Evolutionary conservation across 2,329 filamentous ascomycete genomes (phyloP).

Genomic region (Lachnum nothofagi): DNA sequence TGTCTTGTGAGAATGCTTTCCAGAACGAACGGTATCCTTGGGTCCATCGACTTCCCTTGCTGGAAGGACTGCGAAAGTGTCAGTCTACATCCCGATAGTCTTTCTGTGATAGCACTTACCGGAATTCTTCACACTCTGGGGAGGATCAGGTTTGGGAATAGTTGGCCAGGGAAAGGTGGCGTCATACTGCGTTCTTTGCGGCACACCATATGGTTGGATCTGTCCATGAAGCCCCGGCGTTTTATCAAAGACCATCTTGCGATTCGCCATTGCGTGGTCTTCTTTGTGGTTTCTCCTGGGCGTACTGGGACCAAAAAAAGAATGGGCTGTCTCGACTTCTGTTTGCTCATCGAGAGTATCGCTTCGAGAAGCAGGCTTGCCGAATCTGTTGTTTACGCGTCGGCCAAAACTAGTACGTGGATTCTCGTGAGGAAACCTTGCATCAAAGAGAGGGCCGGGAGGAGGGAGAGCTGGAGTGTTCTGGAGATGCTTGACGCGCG

Average conservation of each 20-base stretch:
- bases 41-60: conserved; percentile 1
- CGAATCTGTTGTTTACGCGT: conserved; percentile 24
- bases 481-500: conserved; percentile 33
- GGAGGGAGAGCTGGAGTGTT: conserved; percentile 22
- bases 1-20: conserved; percentile 19
- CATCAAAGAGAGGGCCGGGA: conserved; percentile 25
- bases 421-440: conserved; percentile 23
- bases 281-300: conserved; percentile 25
- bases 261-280: conserved; percentile 21
- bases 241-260: conserved; percentile 4
- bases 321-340: conserved; percentile 27
- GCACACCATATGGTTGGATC: conserved; percentile 4
- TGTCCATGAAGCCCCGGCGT: conserved; percentile 15
- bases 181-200: conserved; percentile 12
- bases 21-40: conserved; percentile 5
- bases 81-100: no score
- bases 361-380: conserved; percentile 24
- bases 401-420: conserved; percentile 32
- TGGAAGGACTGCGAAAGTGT: not conserved
- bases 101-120: no score
- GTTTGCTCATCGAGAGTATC: conserved; percentile 25
- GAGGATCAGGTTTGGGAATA: not conserved
- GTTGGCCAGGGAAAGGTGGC: conserved; percentile 11
- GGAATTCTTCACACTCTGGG: not conserved
- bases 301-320: conserved; percentile 26